These are phyloP conservation scores for Scedosporium dehoogii DNA, from an alignment of 2,329 filamentous ascomycete species.

Conservation along the genomic window DNA sequence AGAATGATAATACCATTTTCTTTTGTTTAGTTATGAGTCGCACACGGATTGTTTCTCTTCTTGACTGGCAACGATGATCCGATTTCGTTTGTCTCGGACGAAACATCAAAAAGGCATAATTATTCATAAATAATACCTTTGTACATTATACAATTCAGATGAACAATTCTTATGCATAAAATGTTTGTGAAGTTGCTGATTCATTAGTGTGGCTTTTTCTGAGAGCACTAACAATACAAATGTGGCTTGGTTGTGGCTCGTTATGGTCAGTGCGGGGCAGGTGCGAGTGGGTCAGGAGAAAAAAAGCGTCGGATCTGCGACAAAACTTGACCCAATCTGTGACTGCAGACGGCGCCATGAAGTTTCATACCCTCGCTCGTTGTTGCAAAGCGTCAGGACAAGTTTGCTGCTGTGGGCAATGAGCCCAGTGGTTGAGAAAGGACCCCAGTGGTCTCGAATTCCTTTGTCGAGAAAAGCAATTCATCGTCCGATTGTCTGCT, in stretches of 20 bases:
- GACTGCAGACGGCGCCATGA: not conserved
- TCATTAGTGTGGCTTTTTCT: too few relatives aligned
- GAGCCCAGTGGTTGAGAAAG: not conserved
- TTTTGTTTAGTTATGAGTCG: not conserved
- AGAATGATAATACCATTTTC: not conserved
- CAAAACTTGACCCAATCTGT: not conserved
- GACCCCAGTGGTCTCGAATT: not conserved
- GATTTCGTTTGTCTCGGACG: not conserved
- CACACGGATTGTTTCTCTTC: not conserved
- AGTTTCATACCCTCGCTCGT: not conserved
- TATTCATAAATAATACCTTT: too few relatives aligned
- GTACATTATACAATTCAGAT: too few relatives aligned
- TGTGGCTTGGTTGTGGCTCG: not conserved
- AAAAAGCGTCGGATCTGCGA: not conserved
- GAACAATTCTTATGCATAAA: too few relatives aligned
- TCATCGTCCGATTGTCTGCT: not conserved
- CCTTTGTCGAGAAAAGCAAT: not conserved
- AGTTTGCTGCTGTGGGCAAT: not conserved
- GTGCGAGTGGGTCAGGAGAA: not conserved
- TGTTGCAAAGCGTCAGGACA: not conserved
- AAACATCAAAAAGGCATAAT: too few relatives aligned
- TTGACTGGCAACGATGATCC: not conserved
- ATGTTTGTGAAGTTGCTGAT: too few relatives aligned
- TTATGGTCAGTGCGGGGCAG: too few relatives aligned
- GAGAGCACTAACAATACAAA: not conserved